Evolutionary conservation across 345 rosid species (phyloP).

Genomic region (Hibiscus tridactylites): DNA sequence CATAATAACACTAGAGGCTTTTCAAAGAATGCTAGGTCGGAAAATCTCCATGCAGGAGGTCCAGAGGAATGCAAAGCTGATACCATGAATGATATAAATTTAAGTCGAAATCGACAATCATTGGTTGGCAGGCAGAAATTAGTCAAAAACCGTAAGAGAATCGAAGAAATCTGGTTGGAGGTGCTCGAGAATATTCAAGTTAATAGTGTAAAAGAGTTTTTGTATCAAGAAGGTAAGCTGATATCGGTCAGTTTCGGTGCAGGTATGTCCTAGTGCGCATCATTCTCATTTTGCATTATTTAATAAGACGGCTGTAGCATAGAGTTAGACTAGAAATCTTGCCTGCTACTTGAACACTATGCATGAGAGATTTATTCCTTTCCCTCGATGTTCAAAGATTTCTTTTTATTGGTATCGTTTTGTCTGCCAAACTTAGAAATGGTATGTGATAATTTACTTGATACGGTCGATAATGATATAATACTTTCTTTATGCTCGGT

Average conservation of each 20-base stretch:
- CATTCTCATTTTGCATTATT: not conserved
- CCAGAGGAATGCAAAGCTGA: conserved; percentile 18
- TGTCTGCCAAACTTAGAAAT: not conserved
- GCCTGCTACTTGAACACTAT: not conserved
- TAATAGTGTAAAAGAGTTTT: conserved; percentile 53
- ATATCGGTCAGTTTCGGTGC: conserved; percentile 72
- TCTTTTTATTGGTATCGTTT: not conserved
- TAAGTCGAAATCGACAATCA: conserved; percentile 22
- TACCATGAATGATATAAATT: conserved; percentile 18
- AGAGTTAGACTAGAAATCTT: not conserved
- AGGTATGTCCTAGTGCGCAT: conserved; percentile 39
- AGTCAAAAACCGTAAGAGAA: conserved; percentile 32
- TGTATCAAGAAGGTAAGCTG: conserved; percentile 75
- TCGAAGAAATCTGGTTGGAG: conserved; percentile 80
- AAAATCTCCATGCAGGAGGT: conserved; percentile 26
- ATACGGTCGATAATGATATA: not conserved
- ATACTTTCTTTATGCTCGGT: not conserved
- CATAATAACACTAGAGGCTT: conserved; percentile 25
- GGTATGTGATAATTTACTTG: not conserved
- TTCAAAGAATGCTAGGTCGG: conserved; percentile 29
- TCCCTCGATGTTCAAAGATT: not conserved
- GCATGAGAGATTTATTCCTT: too few species aligned
- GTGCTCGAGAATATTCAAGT: conserved; percentile 56
- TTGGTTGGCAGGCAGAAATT: conserved; percentile 19
- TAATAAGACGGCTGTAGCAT: conserved; percentile 4